Base-by-base conservation (phyloP, 495 filamentous ascomycete genomes). In the Aspergillus nidulans region DNA sequence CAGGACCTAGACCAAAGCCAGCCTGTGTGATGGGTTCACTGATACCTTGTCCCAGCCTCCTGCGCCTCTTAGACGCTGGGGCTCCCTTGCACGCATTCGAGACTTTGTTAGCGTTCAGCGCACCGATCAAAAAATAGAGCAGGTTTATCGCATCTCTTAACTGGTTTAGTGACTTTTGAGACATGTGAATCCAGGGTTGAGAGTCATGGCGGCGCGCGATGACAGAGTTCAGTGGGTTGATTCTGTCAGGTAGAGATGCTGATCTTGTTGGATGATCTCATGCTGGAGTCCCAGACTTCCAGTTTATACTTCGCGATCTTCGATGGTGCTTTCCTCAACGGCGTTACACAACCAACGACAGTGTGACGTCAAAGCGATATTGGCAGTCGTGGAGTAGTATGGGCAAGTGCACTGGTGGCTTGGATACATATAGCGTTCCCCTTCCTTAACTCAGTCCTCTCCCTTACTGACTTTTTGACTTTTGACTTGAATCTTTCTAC, bases 311-410 rank as follows among this genome's bases (percentile, higher is more conserved):
- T 20, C 19, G 15, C 24, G 32, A 20, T 54, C 10, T 25, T 46
- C 25, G 41, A 34, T 12, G 4, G 5, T 28, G 26, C 5, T 12
- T 24, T 3, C 19, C 44, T n/a, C 18, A 4, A 45, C 0, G 10
- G 21, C 30, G 32, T 55, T 46, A 10, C 25, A 55, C 30, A 12
- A 10, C 8, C 50, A 49, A 64, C 59, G 59, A 58, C 55, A 63
- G 30, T 50, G 46, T 67, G 64, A 67, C 64, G 62, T 67, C 62
- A 67, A 53, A 13, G 20, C n/a, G n/a, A n/a, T n/a, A n/a, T n/a
- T n/a, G n/a, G n/a, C n/a, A n/a, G n/a, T n/a, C n/a, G n/a, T n/a
- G n/a, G n/a, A n/a, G n/a, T n/a, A n/a, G n/a, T n/a, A n/a, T n/a
- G n/a, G n/a, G n/a, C 26, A 28, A 28, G 4, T 28, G 26, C 26